A percentile compares a stretch with the other conserved stretches of the same genome.
These are phyloP conservation scores for Metschnikowia shivogae DNA, from an alignment of 805 yeast species.

Conservation along the genomic window DNA sequence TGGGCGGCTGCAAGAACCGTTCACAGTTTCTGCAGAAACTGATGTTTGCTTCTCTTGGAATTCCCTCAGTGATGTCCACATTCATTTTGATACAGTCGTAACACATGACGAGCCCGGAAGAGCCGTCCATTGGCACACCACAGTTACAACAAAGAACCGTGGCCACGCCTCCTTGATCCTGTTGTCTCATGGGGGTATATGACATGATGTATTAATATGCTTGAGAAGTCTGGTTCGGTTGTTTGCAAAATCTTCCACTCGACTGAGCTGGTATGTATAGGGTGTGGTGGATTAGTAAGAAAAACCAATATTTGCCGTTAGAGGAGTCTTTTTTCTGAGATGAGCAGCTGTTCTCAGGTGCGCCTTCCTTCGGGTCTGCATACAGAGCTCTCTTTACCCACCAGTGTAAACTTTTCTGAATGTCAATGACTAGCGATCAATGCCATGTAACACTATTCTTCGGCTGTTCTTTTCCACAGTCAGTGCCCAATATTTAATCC, in stretches of 20 bases:
- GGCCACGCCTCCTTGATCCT: conserved; percentile 42
- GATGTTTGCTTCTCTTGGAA: conserved; percentile 87
- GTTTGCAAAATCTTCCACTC: background rate
- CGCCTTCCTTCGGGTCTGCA: background rate
- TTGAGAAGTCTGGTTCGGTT: no score
- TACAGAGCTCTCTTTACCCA: no score
- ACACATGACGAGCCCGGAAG: conserved; percentile 90
- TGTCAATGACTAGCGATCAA: no score
- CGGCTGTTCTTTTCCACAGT: no score
- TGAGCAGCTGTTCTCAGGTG: conserved; percentile 8
- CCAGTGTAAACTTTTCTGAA: no score
- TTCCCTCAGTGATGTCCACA: conserved; percentile 88
- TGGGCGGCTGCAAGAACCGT: conserved; percentile 90
- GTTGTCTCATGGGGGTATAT: conserved; percentile 16
- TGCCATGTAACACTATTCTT: no score
- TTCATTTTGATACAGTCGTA: conserved; percentile 93
- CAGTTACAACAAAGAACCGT: conserved; percentile 97
- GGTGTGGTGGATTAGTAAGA: conserved; percentile 2
- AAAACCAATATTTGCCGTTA: background rate
- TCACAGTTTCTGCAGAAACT: conserved; percentile 98
- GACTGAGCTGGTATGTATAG: background rate
- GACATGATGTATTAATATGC: conserved; percentile 11
- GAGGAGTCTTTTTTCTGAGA: conserved; percentile 5
- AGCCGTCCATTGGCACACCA: conserved; percentile 98
- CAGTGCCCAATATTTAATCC: no score